A percentile compares a stretch with the other conserved stretches of the same genome.
Evolutionary conservation across 2,329 filamentous ascomycete species (phyloP).

Genomic region (Ophiostoma ulmi): DNA sequence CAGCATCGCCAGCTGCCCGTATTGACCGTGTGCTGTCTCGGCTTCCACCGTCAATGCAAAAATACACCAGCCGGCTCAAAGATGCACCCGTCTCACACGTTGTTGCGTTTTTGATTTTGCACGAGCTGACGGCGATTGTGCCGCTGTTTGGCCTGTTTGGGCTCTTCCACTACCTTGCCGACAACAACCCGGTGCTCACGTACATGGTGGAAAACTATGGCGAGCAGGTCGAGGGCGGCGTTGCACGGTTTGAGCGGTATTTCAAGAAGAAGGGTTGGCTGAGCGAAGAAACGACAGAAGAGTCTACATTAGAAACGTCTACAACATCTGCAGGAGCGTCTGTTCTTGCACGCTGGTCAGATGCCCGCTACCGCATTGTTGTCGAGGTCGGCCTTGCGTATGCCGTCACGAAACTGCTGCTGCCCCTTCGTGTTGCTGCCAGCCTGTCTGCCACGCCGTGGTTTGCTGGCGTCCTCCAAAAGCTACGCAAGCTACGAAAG

Average conservation of each 20-base stretch:
- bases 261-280: slow-evolving; percentile 80
- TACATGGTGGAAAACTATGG: slow-evolving; percentile 49
- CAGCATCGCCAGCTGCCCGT: neutral
- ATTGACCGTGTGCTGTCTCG: slow-evolving; percentile 46
- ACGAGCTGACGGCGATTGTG: slow-evolving; percentile 83
- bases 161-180: slow-evolving; percentile 63
- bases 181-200: slow-evolving; percentile 57
- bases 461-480: slow-evolving; percentile 68
- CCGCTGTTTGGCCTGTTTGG: slow-evolving; percentile 71
- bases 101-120: slow-evolving; percentile 78
- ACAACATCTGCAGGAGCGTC: slow-evolving; percentile 11
- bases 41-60: slow-evolving; percentile 62
- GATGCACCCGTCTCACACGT: slow-evolving; percentile 77
- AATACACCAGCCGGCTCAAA: slow-evolving; percentile 64
- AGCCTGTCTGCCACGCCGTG: slow-evolving; percentile 90
- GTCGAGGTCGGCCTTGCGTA: slow-evolving; percentile 80
- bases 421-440: slow-evolving; percentile 69
- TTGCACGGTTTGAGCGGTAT: slow-evolving; percentile 71
- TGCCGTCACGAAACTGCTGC: slow-evolving; percentile 77
- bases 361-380: slow-evolving; percentile 51
- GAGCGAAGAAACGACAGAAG: slow-evolving; percentile 38
- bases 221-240: slow-evolving; percentile 53
- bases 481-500: slow-evolving; percentile 28
- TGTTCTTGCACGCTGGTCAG: slow-evolving; percentile 38
- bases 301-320: slow-evolving; percentile 29